Base-by-base conservation (phyloP, 1,284 basidiomycete genomes). In the Cerrena zonata region DNA sequence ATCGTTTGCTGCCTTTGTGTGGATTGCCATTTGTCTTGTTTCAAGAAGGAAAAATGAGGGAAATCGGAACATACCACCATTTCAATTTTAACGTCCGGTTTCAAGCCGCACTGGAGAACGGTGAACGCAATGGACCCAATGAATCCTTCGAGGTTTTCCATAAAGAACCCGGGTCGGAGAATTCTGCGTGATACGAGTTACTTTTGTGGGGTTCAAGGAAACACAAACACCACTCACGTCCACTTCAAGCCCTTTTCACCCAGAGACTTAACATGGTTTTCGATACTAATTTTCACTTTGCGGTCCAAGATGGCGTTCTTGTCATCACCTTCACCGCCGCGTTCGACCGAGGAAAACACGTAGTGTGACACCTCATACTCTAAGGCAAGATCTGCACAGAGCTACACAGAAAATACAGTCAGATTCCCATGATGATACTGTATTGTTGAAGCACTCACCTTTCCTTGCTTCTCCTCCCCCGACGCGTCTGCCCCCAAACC, bases 91-190 rank as follows among this genome's bases (percentile, higher is more conserved):
- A 67, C 69, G 11, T 57, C 58, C 12, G 62, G 56, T 51, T 70
- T 62, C 12, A 73, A 51, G 1, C 69, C 71, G 24, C 45, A 56
- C 22, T 61, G 66, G 3, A 74, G 39, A 0, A 69, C 65, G 19
- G 62, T 62, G 10, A 61, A 59, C 3, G 68, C 65, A 34, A 73
- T 60, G 5, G 62, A 57, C 1, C 72, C 72, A 26, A 73, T 64
- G 11, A 39, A 42, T 1, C 69, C 67, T 15, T 70, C 65, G 42
- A 69, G 72, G 50, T 74, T 73, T 49, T 75, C 73, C 71, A 75
- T 72, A 59, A 69, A 65, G 48, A 62, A 64, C 27, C 49, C 63
- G 23, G 63, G 71, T 5, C 70, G 64, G 5, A 73, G 54, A 39
- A 73, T 69, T 4, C 67, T 69, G 45, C 5, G 5, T 18, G 7